phyloP scores from a whole-genome alignment of 73 alveolate genomes.

The Paramecium octaurelia region DNA sequence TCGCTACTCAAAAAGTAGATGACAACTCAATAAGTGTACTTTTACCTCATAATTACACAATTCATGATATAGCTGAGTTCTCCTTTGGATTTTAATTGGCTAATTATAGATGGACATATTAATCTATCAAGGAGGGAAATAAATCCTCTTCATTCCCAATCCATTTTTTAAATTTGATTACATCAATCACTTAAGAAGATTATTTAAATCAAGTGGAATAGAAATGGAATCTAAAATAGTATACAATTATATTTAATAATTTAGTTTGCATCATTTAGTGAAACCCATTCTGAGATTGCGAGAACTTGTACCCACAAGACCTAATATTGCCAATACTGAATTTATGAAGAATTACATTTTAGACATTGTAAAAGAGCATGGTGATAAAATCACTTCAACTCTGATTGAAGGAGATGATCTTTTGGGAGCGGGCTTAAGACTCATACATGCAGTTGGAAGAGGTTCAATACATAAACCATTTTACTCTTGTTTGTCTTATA shows the following conservation, averaged over 20 bases:
- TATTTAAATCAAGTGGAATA: background rate
- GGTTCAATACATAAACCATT: slow-evolving; percentile 21
- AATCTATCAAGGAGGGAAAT: background rate
- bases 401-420: slow-evolving; percentile 1
- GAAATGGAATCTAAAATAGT: background rate
- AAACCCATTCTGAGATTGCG: background rate
- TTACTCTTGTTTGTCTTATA: background rate
- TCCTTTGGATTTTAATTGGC: background rate
- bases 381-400: background rate
- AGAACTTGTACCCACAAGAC: background rate
- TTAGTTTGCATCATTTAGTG: background rate
- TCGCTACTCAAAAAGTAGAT: background rate
- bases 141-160: background rate
- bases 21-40: background rate
- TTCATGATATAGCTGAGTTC: background rate
- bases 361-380: background rate
- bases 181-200: background rate
- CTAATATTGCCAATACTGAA: background rate
- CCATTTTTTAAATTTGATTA: background rate
- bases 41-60: background rate
- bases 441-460: slow-evolving; percentile 34
- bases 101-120: background rate
- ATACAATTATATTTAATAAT: background rate
- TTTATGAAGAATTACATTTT: slow-evolving; percentile 8
- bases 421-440: background rate